Evolutionary conservation across 768 basidiomycete species (phyloP), one percentile per base, ranked within the genome.

Genomic region (Rhodotorula diobovata): DNA sequence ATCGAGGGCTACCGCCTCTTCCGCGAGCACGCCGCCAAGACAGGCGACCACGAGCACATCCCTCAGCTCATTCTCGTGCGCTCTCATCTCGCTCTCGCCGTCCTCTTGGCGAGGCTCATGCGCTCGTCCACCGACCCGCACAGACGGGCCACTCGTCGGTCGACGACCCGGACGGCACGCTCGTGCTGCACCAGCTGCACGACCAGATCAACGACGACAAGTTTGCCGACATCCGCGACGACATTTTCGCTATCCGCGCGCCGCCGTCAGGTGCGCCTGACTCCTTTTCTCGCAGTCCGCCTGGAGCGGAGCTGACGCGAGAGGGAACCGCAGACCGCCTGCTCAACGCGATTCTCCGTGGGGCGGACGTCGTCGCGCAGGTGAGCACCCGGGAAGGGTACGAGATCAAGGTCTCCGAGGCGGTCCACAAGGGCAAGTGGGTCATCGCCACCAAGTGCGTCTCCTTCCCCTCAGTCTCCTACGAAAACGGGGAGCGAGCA

Each of bases 351-450:
- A 84, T 96, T 76, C 86, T 96, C 86, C 87, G 89, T 63, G 94
- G 93, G 75, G 85, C 90, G 56, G 88, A 90, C 83, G 88, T 94
- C 68, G 93, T 90, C 9, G 85, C 92, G 60, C 94, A 97, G 80
- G 87, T 97, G 56, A 93, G 91, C 62, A 89, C 90, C 56, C 89
- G 93, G 67, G 94, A 97, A 82, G 94, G 94, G 39, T 97, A 96
- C 82, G 94, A 97, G 79, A 91, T 97, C 81, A 97, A 61, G 15
- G 64, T 66, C 35, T 16, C 56, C 25, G 91, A 95, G 82, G 91
- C 90, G n/a, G 84, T 97, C 63, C 90, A 94, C 81, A 87, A 91
- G 41, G 90, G 90, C 70, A 89, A 90, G 73, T 93, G 93, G 43
- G 84, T 94, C 77, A 85, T 97, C 77, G 90, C 90, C 15, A 88